A percentile compares a stretch with the other conserved stretches of the same genome.
phyloP scores from a whole-genome alignment of 768 basidiomycete species.

The Amanita rimosa region DNA sequence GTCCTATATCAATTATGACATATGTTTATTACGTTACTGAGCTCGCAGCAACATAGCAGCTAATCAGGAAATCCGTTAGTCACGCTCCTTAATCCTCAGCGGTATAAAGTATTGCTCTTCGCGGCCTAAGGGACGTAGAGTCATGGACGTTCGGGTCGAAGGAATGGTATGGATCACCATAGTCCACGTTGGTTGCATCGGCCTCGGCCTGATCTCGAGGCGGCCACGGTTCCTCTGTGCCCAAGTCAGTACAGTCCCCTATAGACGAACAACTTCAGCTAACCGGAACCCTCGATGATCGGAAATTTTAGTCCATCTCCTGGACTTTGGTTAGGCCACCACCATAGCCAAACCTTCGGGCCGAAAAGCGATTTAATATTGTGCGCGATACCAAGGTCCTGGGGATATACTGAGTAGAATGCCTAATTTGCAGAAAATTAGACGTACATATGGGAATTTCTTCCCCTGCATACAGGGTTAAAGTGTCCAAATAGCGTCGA shows the following conservation, averaged over 20 bases:
- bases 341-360: constrained; percentile 66
- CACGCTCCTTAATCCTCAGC: no score
- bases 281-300: constrained; percentile 59
- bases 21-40: no score
- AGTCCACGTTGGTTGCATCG: background rate
- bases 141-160: background rate
- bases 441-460: constrained; percentile 84
- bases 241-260: background rate
- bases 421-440: constrained; percentile 7
- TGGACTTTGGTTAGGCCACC: constrained; percentile 58
- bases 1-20: no score
- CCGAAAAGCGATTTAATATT: constrained; percentile 83
- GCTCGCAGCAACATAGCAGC: no score
- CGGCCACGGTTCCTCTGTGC: constrained; percentile 3
- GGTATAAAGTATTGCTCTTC: background rate
- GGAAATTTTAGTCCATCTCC: constrained; percentile 75
- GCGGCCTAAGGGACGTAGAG: background rate
- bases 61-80: no score
- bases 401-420: background rate
- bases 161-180: background rate
- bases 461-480: constrained; percentile 30
- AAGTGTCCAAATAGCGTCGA: background rate
- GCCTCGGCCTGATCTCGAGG: background rate
- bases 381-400: constrained; percentile 69
- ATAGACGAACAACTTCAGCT: constrained; percentile 42